Percentiles rank a stretch among this genome's conserved stretches.
Evolutionary conservation across 2,329 filamentous ascomycete genomes (phyloP).

Genomic region (Trichoderma sp.): DNA sequence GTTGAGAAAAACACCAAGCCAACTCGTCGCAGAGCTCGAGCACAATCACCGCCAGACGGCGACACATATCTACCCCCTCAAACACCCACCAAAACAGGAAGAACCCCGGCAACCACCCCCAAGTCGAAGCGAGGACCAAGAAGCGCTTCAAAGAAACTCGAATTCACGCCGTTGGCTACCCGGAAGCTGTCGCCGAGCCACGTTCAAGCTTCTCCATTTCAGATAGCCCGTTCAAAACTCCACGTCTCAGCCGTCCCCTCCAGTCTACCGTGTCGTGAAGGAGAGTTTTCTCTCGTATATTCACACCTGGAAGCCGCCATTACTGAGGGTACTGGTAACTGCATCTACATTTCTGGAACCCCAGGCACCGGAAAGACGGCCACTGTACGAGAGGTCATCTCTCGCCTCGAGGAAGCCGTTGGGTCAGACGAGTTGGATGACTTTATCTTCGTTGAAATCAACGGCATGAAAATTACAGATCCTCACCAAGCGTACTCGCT

Average conservation of each 20-base stretch:
- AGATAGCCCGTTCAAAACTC: conserved; percentile 81
- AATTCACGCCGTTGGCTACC: conserved; percentile 94
- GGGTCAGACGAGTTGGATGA: conserved; percentile 90
- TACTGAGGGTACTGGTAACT: conserved; percentile 87
- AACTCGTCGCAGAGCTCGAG: conserved; percentile 45
- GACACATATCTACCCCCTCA: conserved; percentile 38
- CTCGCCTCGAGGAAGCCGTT: conserved; percentile 84
- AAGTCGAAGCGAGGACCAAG: conserved; percentile 35
- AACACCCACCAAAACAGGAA: conserved; percentile 41
- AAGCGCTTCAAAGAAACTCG: conserved; percentile 66
- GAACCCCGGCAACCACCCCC: conserved; percentile 34
- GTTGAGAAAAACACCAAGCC: conserved; percentile 73
- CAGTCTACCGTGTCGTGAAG: conserved; percentile 86
- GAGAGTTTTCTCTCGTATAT: conserved; percentile 90
- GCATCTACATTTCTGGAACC: conserved; percentile 99
- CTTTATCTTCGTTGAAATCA: conserved; percentile 99
- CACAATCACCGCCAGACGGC: conserved; percentile 37
- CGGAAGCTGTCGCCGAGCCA: conserved; percentile 76
- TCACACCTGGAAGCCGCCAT: conserved; percentile 93
- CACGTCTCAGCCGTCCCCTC: conserved; percentile 93
- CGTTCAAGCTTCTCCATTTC: conserved; percentile 82
- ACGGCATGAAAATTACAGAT: conserved; percentile 99
- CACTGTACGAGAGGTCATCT: conserved; percentile 92
- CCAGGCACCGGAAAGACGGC: conserved; percentile 97
- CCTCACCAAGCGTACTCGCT: conserved; percentile 94